Evolutionary conservation across 179 eudicot species (phyloP), one percentile per base, ranked within the genome.

Genomic region (Spinacia oleracea): DNA sequence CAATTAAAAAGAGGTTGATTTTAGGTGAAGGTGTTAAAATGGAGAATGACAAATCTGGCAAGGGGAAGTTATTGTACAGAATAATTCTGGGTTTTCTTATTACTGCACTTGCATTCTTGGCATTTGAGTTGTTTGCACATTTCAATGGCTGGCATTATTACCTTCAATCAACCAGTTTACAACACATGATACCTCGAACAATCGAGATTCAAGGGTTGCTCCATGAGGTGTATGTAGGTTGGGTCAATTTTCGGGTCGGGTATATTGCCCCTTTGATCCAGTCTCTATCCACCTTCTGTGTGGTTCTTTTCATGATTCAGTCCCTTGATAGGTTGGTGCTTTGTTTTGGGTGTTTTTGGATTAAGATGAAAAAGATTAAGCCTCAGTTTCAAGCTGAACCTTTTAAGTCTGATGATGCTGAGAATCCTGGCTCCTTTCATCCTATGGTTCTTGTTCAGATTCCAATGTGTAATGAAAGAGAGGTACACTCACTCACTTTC

Each of bases 361-460:
- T 91, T 76, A 88, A 88, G 81, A 45, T 77, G 63, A 86, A 70
- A 84, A 85, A 82, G 82, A 88, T 91, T 72, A 88, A 81, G 80
- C 92, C 92, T 29, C 67, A 42, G 66, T 31, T 85, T 62, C 72
- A 84, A 35, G 89, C 82, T 6, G 83, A 83, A 58, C 83, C 83
- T 2, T 80, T 83, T 51, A 64, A 77, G 43, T 82, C 83, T 1
- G 79, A 73, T 72, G 93, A 90, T 84, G 73, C 81, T 75, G 93
- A 90, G 64, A 83, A 84, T 43, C 82, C 84, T 31, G 87, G 81
- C 0, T 69, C 38, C 21, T 60, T 75, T 51, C 80, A 84, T 58
- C 94, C 94, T 8, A 89, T 90, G 92, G 92, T 90, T 78, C 91
- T 90, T 67, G 92, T 90, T 81, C 94, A 90, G 79, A 88, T 90